Conservation (phyloP, 2,329 filamentous ascomycete species). For the Cladophialophora bantiana region DNA sequence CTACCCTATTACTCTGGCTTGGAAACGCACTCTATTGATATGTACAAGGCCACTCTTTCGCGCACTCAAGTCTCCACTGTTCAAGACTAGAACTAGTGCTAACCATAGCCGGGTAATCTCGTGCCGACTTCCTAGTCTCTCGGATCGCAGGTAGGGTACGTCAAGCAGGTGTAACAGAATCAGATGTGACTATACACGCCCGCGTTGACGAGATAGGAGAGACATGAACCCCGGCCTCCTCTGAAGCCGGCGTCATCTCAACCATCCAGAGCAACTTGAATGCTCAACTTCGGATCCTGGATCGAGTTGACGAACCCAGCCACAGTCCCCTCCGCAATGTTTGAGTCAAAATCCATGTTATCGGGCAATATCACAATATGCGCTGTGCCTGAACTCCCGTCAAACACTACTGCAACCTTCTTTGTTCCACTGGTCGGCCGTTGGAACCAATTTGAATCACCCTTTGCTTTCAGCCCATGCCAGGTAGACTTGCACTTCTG, state of each 20-base stretch:
- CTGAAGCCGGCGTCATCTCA: slow-evolving; percentile 10
- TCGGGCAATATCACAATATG: slow-evolving; percentile 36
- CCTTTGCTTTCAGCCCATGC: slow-evolving; percentile 66
- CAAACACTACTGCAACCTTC: slow-evolving; percentile 70
- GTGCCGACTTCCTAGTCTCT: not conserved
- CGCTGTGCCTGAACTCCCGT: slow-evolving; percentile 39
- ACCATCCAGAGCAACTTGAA: slow-evolving; percentile 24
- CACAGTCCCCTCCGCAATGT: slow-evolving; percentile 26
- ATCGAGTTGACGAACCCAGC: slow-evolving; percentile 29
- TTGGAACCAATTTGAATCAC: slow-evolving; percentile 74
- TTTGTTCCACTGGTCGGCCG: slow-evolving; percentile 67
- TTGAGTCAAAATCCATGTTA: slow-evolving; percentile 33
- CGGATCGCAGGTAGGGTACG: not conserved
- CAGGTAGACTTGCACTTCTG: slow-evolving; percentile 73
- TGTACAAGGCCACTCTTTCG: not conserved
- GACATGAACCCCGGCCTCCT: not conserved
- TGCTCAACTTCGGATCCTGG: slow-evolving; percentile 21
- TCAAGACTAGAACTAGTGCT: not conserved
- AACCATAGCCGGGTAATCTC: not conserved
- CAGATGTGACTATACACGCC: not conserved
- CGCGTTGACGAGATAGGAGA: not conserved
- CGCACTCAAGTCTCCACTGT: not conserved
- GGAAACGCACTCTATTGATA: not conserved
- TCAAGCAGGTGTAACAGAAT: not conserved
- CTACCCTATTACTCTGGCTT: not conserved